Percentiles rank a stretch among this genome's conserved stretches.
Conservation (phyloP, 768 basidiomycete species). For the Piloderma croceum region DNA sequence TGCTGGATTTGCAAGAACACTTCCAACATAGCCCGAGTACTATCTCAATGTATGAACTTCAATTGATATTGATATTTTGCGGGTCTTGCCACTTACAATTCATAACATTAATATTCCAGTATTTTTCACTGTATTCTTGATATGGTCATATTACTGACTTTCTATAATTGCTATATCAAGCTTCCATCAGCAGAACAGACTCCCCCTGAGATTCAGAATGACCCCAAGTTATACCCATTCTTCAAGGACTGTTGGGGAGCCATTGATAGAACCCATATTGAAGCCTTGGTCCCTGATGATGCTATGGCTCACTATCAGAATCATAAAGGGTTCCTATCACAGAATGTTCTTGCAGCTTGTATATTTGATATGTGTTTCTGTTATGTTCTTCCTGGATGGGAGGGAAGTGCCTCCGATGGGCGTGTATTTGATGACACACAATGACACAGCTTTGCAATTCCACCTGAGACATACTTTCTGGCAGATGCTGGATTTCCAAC, state of each 20-base stretch:
- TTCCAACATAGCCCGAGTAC: too few species aligned
- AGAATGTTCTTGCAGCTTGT: constrained; percentile 22
- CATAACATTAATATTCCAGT: too few species aligned
- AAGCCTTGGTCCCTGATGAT: constrained; percentile 15
- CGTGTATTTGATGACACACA: constrained; percentile 14
- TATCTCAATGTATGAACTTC: too few species aligned
- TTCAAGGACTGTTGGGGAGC: constrained; percentile 22
- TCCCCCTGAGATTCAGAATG: constrained; percentile 17
- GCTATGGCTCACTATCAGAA: constrained; percentile 18
- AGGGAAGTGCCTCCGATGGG: constrained; percentile 22
- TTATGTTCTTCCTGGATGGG: constrained; percentile 25
- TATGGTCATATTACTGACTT: constrained; percentile 10
- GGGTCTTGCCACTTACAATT: too few species aligned
- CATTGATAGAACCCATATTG: constrained; percentile 24
- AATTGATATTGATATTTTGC: too few species aligned
- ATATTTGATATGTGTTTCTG: constrained; percentile 17
- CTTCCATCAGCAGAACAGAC: constrained; percentile 12
- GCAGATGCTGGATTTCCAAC: too few species aligned
- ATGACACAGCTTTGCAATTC: constrained; percentile 7
- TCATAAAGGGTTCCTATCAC: constrained; percentile 20
- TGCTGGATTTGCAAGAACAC: too few species aligned
- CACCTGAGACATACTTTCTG: constrained; percentile 11
- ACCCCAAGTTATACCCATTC: constrained; percentile 23
- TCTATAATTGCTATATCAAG: constrained; percentile 21
- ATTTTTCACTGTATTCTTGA: constrained; percentile 15